Evolutionary conservation across 768 basidiomycete genomes (phyloP), one percentile per base, ranked within the genome.

Genomic region (Mycena olivaceomarginata): DNA sequence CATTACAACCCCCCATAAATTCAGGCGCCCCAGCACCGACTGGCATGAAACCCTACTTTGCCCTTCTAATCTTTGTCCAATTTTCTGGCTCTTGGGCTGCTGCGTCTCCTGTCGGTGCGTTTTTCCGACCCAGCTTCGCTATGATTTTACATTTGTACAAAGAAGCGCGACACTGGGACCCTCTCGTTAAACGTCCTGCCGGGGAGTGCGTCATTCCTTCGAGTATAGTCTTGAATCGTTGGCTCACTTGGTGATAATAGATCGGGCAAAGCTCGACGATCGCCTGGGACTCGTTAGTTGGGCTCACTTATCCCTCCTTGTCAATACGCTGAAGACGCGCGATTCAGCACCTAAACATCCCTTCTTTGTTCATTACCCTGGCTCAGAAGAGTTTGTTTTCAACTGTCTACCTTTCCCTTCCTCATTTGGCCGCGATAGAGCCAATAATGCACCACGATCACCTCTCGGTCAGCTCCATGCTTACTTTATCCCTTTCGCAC

Each of bases 341-440:
- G 11, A 53, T 8, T 53, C 51, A 53, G 20, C 20, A 8, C 51
- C 20, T 22, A n/a, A 53, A 53, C 51, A 53, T 53, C 20, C n/a
- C 8, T 9, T 9, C 7, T 53, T 53, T 10, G 51, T 53, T 8
- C 18, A n/a, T n/a, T 53, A 53, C 8, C 20, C 51, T n/a, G 51
- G 51, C 51, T 53, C 51, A 18, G 51, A 53, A 53, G n/a, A n/a
- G 51, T 53, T 53, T 53, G 51, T 53, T 53, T n/a, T 53, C 20
- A 6, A n/a, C 51, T n/a, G 20, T 20, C 51, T 15, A 53, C 11
- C 9, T 8, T 53, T n/a, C 5, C 18, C n/a, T 53, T 53, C 6
- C n/a, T 53, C 11, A n/a, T 53, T 11, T n/a, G 20, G 8, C 22
- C 25, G 22, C n/a, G 60, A 63, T 41, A 63, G 39, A 16, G 16